phyloP scores from a whole-genome alignment of 176 grass and related monocot genomes.

The Saccharum spontaneum region DNA sequence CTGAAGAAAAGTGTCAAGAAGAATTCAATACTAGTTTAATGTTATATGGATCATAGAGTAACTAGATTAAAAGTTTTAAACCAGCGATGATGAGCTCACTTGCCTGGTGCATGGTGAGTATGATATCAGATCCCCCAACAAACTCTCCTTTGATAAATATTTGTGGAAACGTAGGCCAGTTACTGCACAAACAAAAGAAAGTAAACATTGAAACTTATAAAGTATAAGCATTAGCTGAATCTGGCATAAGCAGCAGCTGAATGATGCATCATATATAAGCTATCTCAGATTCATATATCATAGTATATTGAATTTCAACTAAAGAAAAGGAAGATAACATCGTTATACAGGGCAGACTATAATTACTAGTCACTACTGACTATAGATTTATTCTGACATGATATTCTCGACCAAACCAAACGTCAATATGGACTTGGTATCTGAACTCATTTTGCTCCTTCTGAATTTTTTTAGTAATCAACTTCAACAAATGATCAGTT shows the following conservation, averaged over 20 bases:
- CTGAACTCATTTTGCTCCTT: neutral
- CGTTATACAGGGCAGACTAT: neutral
- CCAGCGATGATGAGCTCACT: conserved; percentile 1
- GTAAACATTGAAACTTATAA: conserved; percentile 5
- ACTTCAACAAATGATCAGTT: neutral
- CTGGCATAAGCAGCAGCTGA: conserved; percentile 1
- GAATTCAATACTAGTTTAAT: neutral
- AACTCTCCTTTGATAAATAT: conserved; percentile 98
- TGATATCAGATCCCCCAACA: conserved; percentile 91
- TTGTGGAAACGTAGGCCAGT: conserved; percentile 97
- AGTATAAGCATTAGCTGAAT: conserved; percentile 7
- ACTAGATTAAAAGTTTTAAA: neutral
- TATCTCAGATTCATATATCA: neutral
- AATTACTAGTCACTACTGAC: neutral
- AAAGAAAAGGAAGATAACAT: neutral
- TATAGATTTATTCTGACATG: neutral
- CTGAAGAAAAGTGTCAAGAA: conserved; percentile 47
- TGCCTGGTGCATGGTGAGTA: conserved; percentile 96
- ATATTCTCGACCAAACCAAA: neutral
- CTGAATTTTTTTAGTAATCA: neutral
- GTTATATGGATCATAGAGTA: conserved; percentile 6
- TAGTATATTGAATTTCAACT: neutral
- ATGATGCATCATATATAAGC: neutral
- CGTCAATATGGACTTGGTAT: neutral
- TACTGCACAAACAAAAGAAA: conserved; percentile 47